Evolutionary conservation across 1,139 yeast genomes (phyloP), one percentile per base, ranked within the genome.

Genomic region (Citeromyces hawaiiensis): DNA sequence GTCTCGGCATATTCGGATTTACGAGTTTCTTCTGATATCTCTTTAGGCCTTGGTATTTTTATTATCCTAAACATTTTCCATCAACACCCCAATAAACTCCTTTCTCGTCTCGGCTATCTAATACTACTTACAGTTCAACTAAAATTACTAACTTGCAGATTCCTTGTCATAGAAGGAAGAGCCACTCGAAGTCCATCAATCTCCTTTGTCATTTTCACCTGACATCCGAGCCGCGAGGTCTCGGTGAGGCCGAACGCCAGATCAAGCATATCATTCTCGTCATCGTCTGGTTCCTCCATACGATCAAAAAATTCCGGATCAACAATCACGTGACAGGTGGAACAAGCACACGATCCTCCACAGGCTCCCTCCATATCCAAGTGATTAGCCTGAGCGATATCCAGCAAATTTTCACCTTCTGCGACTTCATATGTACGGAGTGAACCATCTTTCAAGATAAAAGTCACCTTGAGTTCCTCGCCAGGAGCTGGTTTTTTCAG

Each of bases 301-400:
- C 66, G 73, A 54, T 91, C 98, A 60, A 86, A 91, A 55, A 65
- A 87, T 37, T 82, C 96, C 1, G 98, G 98, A 56, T 91, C 98
- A 33, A 91, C 87, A 39, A 91, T 91, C 43, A 91, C 80, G 61
- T 91, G 98, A 57, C 98, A 91, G 0, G 98, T 91, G 3, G 96
- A 87, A 56, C 98, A 91, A 1, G 98, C 98, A 66, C 98, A 91
- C 2, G 96, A 86, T 2, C 98, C 98, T 31, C 98, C 98, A 61
- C 98, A 91, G 0, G 98, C 98, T 37, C 98, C 66, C 57, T 91
- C 98, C 88, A 91, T 87, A 51, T 91, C 98, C 45, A 91, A 62
- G 51, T 87, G 82, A 54, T 88, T 64, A 3, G 94, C 94, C 61
- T 91, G 98, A 5, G 97, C 98, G 42, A 91, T 87, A 57, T 91